Base-by-base conservation (phyloP, 495 filamentous ascomycete species). In the Thermochaetoides thermophila region DNA sequence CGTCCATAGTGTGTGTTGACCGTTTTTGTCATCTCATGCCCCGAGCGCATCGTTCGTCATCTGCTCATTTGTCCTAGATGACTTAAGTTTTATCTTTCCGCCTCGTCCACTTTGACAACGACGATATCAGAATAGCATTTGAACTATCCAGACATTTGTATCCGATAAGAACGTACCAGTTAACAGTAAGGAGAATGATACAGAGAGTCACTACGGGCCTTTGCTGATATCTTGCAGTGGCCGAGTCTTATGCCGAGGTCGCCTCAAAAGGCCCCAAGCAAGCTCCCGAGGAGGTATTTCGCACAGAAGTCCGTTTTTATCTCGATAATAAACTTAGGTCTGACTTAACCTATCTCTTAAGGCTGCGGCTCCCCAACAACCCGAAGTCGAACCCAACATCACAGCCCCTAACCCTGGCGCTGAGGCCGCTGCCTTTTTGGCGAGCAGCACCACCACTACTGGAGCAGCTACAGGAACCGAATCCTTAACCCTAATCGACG, bases 401-500 rank as follows among this genome's bases (percentile, higher is more conserved):
- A 61, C 64, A 37, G 69, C 69, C 39, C 51, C 59, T 6, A 53
- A n/a, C n/a, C n/a, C n/a, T n/a, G n/a, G n/a, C n/a, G n/a, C n/a
- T 24, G 6, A 6, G 21, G 21, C 21, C 11, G 21, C 21, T 24
- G 21, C 21, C 6, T 24, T n/a, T n/a, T n/a, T n/a, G n/a, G n/a
- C 21, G 21, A 69, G 76, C 46, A 61, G 61, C 20, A 61, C 65
- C 38, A 68, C 69, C 39, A 51, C 59, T 6, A 54, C 59, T 10
- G 55, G 68, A 8, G 81, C 73, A 20, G n/a, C n/a, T n/a, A n/a
- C n/a, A n/a, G n/a, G n/a, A n/a, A n/a, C n/a, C n/a, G n/a, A n/a
- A n/a, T n/a, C n/a, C n/a, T n/a, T n/a, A n/a, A n/a, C n/a, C n/a
- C 67, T 87, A 27, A 61, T 85, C 49, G 81, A 87, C 52, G 78